Evolutionary conservation across 192 early-diverging fungal species (phyloP).

Genomic region (Phycomyces nitens): DNA sequence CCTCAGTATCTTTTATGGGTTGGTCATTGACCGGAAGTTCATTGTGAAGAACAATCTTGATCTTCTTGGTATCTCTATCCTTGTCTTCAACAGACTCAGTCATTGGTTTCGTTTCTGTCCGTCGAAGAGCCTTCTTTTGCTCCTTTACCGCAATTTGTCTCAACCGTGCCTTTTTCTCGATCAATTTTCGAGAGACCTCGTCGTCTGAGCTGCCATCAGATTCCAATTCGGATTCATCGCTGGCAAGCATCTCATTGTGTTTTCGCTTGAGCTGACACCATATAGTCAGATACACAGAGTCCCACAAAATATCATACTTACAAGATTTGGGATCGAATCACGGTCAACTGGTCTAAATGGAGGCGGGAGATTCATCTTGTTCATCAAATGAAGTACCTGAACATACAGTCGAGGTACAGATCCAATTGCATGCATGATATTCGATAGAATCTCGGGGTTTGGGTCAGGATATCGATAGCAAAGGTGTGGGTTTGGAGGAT

Average conservation of each 20-base stretch:
- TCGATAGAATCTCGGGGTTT: slow-evolving; percentile 42
- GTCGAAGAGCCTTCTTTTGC: slow-evolving; percentile 15
- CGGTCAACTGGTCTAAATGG: slow-evolving; percentile 35
- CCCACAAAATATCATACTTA: background rate
- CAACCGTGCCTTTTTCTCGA: background rate
- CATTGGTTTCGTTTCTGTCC: slow-evolving; percentile 2
- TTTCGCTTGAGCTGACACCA: slow-evolving; percentile 29
- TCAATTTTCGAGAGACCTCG: background rate
- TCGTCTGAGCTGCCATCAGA: slow-evolving; percentile 19
- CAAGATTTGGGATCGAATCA: slow-evolving; percentile 12
- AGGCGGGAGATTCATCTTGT: slow-evolving; percentile 60
- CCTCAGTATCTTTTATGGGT: background rate
- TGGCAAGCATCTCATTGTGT: slow-evolving; percentile 40
- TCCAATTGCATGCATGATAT: slow-evolving; percentile 53
- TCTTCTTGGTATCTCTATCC: background rate
- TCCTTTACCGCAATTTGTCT: slow-evolving; percentile 7
- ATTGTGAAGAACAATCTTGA: background rate
- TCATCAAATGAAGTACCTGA: slow-evolving; percentile 63
- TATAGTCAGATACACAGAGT: background rate
- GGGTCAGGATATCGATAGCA: slow-evolving; percentile 43
- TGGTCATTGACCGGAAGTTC: background rate
- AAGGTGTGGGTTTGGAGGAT: slow-evolving; percentile 39
- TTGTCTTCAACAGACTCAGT: background rate
- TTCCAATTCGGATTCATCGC: slow-evolving; percentile 49
- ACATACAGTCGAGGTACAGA: slow-evolving; percentile 50